phyloP scores from a whole-genome alignment of 306 rosid species.

The Comarum palustre region DNA sequence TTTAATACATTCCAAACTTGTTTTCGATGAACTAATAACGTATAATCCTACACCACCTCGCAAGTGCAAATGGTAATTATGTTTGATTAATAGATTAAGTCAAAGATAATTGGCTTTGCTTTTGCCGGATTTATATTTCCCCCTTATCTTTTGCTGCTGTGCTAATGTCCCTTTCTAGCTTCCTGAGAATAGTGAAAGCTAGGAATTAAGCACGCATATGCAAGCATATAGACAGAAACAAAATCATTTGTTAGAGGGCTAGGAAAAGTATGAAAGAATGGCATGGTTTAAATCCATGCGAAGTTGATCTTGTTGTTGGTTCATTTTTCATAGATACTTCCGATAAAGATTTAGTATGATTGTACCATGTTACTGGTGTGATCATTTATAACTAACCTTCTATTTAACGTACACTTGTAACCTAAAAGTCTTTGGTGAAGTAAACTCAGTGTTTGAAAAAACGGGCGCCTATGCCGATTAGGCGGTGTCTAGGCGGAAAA shows the following conservation, averaged over 20 bases:
- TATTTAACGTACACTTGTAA: background rate
- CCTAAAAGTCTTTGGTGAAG: background rate
- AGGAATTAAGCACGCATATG: background rate
- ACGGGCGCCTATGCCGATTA: too few species aligned
- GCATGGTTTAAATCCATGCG: background rate
- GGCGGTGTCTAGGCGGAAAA: too few species aligned
- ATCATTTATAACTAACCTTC: background rate
- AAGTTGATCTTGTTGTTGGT: background rate
- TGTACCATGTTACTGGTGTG: too few species aligned
- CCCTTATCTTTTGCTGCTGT: background rate
- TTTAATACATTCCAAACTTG: too few species aligned
- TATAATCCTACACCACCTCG: background rate
- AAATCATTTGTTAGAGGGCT: too few species aligned
- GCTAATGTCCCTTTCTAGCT: background rate
- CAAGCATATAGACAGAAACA: background rate
- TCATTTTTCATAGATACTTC: background rate
- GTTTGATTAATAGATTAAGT: background rate
- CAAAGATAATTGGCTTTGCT: background rate
- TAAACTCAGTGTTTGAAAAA: too few species aligned
- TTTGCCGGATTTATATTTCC: background rate
- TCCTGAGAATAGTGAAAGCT: slow-evolving; percentile 4
- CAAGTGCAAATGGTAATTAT: background rate
- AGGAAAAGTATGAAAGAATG: background rate
- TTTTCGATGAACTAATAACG: too few species aligned
- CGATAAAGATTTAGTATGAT: too few species aligned